Base-by-base conservation (phyloP, 1,284 basidiomycete species). In the Coniophora puteana region DNA sequence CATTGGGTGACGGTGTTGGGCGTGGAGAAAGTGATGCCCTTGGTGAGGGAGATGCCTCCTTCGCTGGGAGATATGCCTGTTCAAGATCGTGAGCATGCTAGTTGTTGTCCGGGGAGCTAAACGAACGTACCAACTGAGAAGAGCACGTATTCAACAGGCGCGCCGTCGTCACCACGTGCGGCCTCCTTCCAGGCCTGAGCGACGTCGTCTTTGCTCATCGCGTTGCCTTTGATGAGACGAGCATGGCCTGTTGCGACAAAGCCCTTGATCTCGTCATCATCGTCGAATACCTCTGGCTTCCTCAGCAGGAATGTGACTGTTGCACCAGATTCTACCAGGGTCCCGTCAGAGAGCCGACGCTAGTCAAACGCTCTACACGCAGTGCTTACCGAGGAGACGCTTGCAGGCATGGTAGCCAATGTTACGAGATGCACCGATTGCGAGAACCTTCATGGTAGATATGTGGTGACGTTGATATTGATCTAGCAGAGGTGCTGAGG, bases 361-460 rank as follows among this genome's bases (percentile, higher is more conserved):
- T n/a, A 27, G 10, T n/a, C 31, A 8, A 33, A 12, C 10, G 17
- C 8, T 17, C 17, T 17, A 16, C 10, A 33, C 31, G 8, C 31
- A 10, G 8, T 8, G 26, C 8, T 27, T 47, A 76, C 73, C 58
- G 23, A 77, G 62, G 5, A 80, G 58, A 8, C 71, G 54, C 16
- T 72, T 25, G 8, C 69, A 56, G 25, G 76, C 51, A 43, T 61
- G 63, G 56, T 78, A 78, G 6, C 77, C 77, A 40, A 78, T 74
- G 57, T 78, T 76, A 32, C 69, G 65, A 6, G 78, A 80, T 14
- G 64, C 76, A 25, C 77, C 77, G 36, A 80, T 60, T 27, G 64
- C 59, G 40, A 73, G 54, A 22, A 64, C 57, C 54, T 63, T 63
- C 8, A 14, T 20, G 18, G n/a, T n/a, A n/a, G 58, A 25, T n/a